phyloP scores from a whole-genome alignment of 2,329 filamentous ascomycete genomes.

The Penicillium psychrosexuale region DNA sequence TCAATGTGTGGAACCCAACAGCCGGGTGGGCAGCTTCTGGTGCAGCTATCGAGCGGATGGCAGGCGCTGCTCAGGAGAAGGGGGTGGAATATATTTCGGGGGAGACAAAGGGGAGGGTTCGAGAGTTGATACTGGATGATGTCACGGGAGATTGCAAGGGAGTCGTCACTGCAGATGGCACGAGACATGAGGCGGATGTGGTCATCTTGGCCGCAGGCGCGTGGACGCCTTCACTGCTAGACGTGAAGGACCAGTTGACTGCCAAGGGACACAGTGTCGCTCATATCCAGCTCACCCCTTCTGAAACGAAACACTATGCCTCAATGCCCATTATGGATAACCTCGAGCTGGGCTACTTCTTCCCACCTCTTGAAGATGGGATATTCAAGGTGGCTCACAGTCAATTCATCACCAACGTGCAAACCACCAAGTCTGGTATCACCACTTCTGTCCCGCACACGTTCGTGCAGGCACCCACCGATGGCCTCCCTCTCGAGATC shows the following conservation, averaged over 20 bases:
- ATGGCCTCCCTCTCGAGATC: constrained; percentile 12
- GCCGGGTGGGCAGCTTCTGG: constrained; percentile 20
- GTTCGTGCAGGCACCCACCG: constrained; percentile 2
- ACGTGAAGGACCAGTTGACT: constrained; percentile 15
- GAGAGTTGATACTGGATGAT: constrained; percentile 10
- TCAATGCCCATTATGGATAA: constrained; percentile 18
- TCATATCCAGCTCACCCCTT: constrained; percentile 19
- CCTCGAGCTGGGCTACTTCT: constrained; percentile 15
- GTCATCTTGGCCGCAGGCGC: constrained; percentile 19
- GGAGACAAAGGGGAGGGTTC: constrained; percentile 6
- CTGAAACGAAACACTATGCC: constrained; percentile 13
- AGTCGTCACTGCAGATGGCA: constrained; percentile 13
- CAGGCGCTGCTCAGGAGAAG: constrained; percentile 13
- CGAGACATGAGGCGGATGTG: constrained; percentile 13
- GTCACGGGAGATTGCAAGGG: constrained; percentile 8
- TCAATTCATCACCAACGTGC: constrained; percentile 13
- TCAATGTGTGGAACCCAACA: constrained; percentile 18
- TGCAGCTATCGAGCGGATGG: constrained; percentile 16
- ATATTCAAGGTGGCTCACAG: constrained; percentile 12
- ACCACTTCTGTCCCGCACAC: constrained; percentile 11
- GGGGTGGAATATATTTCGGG: constrained; percentile 21
- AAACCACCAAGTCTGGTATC: constrained; percentile 1
- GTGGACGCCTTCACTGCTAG: constrained; percentile 15
- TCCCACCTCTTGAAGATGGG: constrained; percentile 11
- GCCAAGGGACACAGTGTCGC: constrained; percentile 18